Conservation (phyloP, 2,329 filamentous ascomycete genomes). For the Tolypocladium tundrense region DNA sequence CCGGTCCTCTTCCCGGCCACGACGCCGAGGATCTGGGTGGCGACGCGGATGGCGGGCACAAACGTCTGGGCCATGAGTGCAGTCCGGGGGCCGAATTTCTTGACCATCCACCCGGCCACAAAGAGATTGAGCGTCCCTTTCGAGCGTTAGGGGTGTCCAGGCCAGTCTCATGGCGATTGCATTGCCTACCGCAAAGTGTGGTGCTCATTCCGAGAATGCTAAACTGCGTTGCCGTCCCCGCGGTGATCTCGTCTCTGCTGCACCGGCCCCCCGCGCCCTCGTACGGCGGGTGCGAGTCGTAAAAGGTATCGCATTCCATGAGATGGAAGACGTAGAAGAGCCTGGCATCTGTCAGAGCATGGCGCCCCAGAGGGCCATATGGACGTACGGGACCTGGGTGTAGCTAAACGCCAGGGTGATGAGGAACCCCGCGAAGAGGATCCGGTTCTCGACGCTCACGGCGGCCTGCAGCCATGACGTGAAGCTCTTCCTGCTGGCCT, state of each 20-base stretch:
- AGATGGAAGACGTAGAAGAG: slow-evolving; percentile 57
- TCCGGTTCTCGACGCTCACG: slow-evolving; percentile 29
- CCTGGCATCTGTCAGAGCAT: slow-evolving; percentile 10
- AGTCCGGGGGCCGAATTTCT: slow-evolving; percentile 51
- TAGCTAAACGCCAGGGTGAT: slow-evolving; percentile 42
- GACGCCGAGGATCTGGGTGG: slow-evolving; percentile 55
- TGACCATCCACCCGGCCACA: slow-evolving; percentile 56
- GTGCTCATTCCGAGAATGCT: slow-evolving; percentile 58
- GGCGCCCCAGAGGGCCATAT: no score
- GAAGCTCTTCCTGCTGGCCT: neutral
- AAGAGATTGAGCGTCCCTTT: slow-evolving; percentile 51
- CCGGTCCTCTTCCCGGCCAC: slow-evolving; percentile 48
- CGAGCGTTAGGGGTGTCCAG: neutral
- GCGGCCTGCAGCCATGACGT: neutral
- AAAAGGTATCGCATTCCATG: slow-evolving; percentile 64
- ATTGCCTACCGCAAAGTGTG: slow-evolving; percentile 46
- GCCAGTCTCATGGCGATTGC: neutral
- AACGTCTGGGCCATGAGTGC: slow-evolving; percentile 54
- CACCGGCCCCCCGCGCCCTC: slow-evolving; percentile 43
- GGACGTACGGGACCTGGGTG: slow-evolving; percentile 37
- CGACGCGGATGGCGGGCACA: slow-evolving; percentile 53
- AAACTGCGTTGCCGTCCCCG: slow-evolving; percentile 51
- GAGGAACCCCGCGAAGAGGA: slow-evolving; percentile 49
- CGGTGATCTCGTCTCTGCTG: slow-evolving; percentile 49
- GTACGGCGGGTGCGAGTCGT: slow-evolving; percentile 44